Base-by-base conservation (phyloP, 2,329 filamentous ascomycete species). In the Cladosporium sp. region DNA sequence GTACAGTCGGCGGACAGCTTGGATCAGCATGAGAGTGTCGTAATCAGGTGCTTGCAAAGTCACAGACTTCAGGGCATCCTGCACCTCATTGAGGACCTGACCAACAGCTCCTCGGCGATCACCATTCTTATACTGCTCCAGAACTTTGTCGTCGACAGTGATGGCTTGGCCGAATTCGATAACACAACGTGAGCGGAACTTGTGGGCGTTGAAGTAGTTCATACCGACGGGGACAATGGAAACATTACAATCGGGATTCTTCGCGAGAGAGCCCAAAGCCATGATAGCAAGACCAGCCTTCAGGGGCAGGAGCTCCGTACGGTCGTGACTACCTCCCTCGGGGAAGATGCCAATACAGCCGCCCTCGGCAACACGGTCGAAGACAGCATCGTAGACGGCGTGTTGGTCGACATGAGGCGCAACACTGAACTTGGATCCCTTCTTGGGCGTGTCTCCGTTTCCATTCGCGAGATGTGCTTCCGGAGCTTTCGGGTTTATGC, bases 151-250 rank as follows among this genome's bases (percentile, higher is more conserved):
- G 0, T 93, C 90, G 11, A 98, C 88, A 70, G 96, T 91, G 68
- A 98, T 89, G 0, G 95, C 93, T 28, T 88, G 89, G 10, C 95
- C 95, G 73, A 98, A 99, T 76, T 99, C 95, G 67, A 98, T 89
- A 5, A 99, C 94, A 39, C 94, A 95, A 76, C 95, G 88, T 69
- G 94, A 98, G 54, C 94, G 90, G 79, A 99, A 99, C 78, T 98
- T 99, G 84, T 99, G 94, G 0, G 94, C 91, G 79, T 98, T 94
- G 80, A 99, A 99, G 79, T 99, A 99, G 79, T 99, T 99, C 94
- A 99, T 97, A 72, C 94, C 94, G 60, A 95, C 93, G 3, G 95
- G 95, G 26, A 99, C 92, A 72, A 99, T 97, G 79, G 93, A 96
- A 67, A 99, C 83, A 32, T 91, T 92, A 75, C 92, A 97, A 69